phyloP scores from a whole-genome alignment of 2,329 filamentous ascomycete genomes.

The Cylindrodendrum hubeiense region DNA sequence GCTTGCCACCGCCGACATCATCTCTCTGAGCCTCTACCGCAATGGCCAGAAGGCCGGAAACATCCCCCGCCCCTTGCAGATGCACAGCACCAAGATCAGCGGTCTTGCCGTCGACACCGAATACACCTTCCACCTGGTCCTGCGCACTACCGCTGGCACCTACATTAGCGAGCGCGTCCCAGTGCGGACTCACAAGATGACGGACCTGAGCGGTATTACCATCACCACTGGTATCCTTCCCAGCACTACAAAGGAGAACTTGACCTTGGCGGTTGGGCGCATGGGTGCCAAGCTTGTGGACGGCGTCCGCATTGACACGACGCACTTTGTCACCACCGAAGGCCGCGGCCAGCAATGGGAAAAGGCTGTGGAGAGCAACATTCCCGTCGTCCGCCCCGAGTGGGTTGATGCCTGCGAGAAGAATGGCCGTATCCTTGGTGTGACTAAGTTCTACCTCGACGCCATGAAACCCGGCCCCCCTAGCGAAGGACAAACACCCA shows the following conservation, averaged over 20 bases:
- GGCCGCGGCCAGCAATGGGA: constrained; percentile 92
- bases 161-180: constrained; percentile 85
- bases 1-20: constrained; percentile 90
- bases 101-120: constrained; percentile 96
- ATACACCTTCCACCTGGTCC: constrained; percentile 92
- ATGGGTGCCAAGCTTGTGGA: constrained; percentile 95
- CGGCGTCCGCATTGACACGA: constrained; percentile 93
- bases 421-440: constrained; percentile 91
- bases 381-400: constrained; percentile 95
- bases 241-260: constrained; percentile 75
- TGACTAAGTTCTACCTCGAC: constrained; percentile 96
- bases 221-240: constrained; percentile 92
- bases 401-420: constrained; percentile 98
- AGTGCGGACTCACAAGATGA: constrained; percentile 98
- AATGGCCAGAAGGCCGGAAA: constrained; percentile 97
- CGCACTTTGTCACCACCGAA: constrained; percentile 97
- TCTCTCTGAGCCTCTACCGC: constrained; percentile 90
- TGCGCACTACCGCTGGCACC: constrained; percentile 91
- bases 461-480: constrained; percentile 68
- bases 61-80: constrained; percentile 88
- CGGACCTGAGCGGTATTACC: constrained; percentile 93
- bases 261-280: constrained; percentile 81
- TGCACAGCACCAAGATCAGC: constrained; percentile 96
- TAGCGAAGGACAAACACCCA: constrained; percentile 48
- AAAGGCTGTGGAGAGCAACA: constrained; percentile 97